A percentile compares a stretch with the other conserved stretches of the same genome.
Conservation (phyloP, 352 stramenopile species). For the Pythium biforme region DNA sequence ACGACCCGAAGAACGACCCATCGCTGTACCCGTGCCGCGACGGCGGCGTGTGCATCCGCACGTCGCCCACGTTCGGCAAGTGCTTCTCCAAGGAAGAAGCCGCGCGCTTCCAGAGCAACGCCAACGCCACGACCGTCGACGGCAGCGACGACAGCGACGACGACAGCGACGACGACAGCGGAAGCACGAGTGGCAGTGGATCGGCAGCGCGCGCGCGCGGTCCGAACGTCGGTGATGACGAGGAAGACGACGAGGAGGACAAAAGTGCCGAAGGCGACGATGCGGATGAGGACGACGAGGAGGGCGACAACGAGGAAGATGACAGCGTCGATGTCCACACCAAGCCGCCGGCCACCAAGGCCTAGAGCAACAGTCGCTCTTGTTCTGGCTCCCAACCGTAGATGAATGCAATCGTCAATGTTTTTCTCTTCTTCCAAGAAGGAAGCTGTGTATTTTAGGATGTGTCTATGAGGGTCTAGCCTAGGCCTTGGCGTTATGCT, state of each 20-base stretch:
- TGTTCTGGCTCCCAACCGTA: no score
- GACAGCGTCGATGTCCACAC: neutral
- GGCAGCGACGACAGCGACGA: neutral
- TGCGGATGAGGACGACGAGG: neutral
- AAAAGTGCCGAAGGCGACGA: neutral
- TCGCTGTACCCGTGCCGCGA: constrained; percentile 55
- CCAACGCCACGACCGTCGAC: constrained; percentile 5
- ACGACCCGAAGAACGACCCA: constrained; percentile 53
- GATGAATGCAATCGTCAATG: no score
- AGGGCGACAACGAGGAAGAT: neutral
- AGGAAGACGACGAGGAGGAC: neutral
- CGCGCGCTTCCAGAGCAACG: neutral
- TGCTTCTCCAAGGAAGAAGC: constrained; percentile 35
- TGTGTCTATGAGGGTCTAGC: neutral
- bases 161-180: neutral
- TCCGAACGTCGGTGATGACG: neutral
- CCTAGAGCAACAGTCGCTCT: no score
- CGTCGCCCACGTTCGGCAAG: constrained; percentile 55
- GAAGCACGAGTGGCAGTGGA: neutral
- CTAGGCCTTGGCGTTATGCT: constrained; percentile 29
- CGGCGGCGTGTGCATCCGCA: constrained; percentile 41
- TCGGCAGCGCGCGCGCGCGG: neutral
- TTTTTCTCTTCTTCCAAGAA: no score
- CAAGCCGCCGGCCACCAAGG: neutral
- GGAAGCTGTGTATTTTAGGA: neutral